A percentile compares a stretch with the other conserved stretches of the same genome.
Conservation (phyloP, 2,329 filamentous ascomycete genomes). For the Fusarium protoensiforme region DNA sequence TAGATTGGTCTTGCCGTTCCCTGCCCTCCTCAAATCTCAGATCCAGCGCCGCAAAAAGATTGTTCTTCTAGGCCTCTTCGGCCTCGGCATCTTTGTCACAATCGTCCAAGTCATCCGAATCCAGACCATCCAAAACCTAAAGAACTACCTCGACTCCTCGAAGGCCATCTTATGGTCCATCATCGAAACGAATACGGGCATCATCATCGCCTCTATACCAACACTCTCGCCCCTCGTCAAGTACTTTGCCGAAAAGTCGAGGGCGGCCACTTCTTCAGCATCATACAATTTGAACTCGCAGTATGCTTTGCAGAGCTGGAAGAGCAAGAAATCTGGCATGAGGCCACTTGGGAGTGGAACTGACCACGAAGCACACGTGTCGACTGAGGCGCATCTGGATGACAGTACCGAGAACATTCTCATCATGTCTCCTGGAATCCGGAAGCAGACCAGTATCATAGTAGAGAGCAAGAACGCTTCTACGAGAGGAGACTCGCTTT, state of each 20-base stretch:
- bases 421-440: not conserved
- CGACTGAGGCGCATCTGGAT: not conserved
- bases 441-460: not conserved
- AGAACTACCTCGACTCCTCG: constrained; percentile 56
- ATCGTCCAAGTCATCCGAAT: constrained; percentile 61
- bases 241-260: constrained; percentile 43
- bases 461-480: not conserved
- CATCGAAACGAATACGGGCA: constrained; percentile 55
- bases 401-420: not conserved
- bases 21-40: not conserved
- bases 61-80: constrained; percentile 54
- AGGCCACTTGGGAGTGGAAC: not conserved
- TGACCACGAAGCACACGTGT: not conserved
- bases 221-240: constrained; percentile 53
- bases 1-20: not conserved
- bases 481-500: not conserved
- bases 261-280: constrained; percentile 12
- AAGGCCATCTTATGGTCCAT: constrained; percentile 55
- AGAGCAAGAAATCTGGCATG: not conserved
- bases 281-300: not conserved
- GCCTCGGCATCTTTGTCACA: constrained; percentile 60
- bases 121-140: constrained; percentile 54
- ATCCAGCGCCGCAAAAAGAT: constrained; percentile 49
- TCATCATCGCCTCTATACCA: constrained; percentile 54
- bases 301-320: not conserved